These are phyloP conservation scores for Chrysoporthe deuterocubensis DNA, from an alignment of 2,329 filamentous ascomycete genomes.

Conservation along the genomic window DNA sequence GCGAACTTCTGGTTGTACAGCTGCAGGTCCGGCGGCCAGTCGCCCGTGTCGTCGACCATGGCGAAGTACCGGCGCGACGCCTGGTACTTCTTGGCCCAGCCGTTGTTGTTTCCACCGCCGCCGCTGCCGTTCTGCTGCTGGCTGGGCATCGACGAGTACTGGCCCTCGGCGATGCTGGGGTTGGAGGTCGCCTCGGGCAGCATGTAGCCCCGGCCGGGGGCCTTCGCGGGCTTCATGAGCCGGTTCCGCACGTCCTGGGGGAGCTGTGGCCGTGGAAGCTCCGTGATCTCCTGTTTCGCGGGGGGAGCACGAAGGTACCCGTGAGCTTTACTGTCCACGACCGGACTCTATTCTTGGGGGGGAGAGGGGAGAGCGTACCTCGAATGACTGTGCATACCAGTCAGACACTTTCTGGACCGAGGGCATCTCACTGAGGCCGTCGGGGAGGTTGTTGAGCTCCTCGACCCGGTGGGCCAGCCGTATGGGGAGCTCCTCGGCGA, in stretches of 20 bases:
- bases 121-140: conserved; percentile 42
- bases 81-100: conserved; percentile 51
- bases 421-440: conserved; percentile 97
- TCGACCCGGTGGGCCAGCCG: conserved; percentile 94
- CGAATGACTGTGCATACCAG: conserved; percentile 99
- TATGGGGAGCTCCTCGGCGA: conserved; percentile 97
- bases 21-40: conserved; percentile 93
- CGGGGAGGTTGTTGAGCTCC: conserved; percentile 87
- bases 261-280: conserved; percentile 77
- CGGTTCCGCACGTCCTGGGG: conserved; percentile 76
- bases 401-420: conserved; percentile 94
- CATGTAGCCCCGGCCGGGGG: conserved; percentile 63
- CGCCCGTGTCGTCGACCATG: conserved; percentile 81
- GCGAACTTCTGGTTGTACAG: conserved; percentile 94
- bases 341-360: background rate
- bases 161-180: conserved; percentile 83
- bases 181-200: conserved; percentile 86
- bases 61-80: conserved; percentile 81
- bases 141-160: conserved; percentile 67
- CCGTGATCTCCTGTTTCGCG: conserved; percentile 79
- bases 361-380: too few relatives aligned
- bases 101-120: conserved; percentile 44
- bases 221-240: conserved; percentile 70
- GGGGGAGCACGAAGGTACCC: conserved; percentile 1
- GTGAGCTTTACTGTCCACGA: background rate